Base-by-base conservation (phyloP, 805 yeast genomes). In the Wickerhamomyces ciferrii region DNA sequence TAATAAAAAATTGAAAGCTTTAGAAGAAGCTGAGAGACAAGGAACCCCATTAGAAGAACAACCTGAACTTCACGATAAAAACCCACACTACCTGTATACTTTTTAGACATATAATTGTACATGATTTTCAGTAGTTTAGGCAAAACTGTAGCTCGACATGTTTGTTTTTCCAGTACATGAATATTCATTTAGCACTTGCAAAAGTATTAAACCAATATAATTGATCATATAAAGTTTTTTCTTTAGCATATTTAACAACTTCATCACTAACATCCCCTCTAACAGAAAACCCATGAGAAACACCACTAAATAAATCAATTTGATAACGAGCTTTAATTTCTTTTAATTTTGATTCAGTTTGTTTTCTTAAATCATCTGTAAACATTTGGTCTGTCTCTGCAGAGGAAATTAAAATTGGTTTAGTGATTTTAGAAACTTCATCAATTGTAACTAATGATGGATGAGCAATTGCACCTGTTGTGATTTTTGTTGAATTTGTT, bases 391-490 rank as follows among this genome's bases (percentile, higher is more conserved):
- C 96, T 17, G 50, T 63, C 66, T 85, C 86, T 41, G 94, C 92
- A 43, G 84, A 84, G 18, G 85, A 71, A 50, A 88, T 79, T 49
- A 80, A 51, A 25, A 89, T 38, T 19, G 96, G 96, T 50, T 66
- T 68, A 52, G 68, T 74, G 53, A 88, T 63, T 2, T 67, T 72
- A 43, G 69, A 75, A 43, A 87, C 70, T 55, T 84, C 92, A 27
- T 77, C 87, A 25, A 71, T 70, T n/a, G 69, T 49, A 10, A 84
- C 79, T 49, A 81, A 72, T 4, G 91, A 82, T 5, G 96, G 96
- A 64, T 88, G 96, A 10, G 90, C 90, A 48, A 76, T 66, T 11
- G 90, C 91, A 54, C 76, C 87, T 15, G 73, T 84, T 52, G 76
- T 75, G 31, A 75, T 70, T 8, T 19, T 5, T 10, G 37, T 27